Evolutionary conservation across 2,329 filamentous ascomycete species (phyloP).

Genomic region (Diaporthe vexans): DNA sequence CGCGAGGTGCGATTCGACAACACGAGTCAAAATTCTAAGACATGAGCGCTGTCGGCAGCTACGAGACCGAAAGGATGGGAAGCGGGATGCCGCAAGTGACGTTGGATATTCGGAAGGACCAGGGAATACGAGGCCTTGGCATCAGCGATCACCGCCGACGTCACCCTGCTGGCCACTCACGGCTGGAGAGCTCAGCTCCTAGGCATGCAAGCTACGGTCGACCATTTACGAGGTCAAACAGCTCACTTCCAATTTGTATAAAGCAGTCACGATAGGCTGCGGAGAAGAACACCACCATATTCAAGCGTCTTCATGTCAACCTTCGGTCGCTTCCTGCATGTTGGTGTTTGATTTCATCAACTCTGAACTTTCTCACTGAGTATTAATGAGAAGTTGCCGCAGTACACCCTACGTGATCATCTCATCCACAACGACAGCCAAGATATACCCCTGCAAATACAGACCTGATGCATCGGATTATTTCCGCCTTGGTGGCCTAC

Average conservation of each 20-base stretch:
- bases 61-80: constrained; percentile 20
- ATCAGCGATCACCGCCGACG: constrained; percentile 36
- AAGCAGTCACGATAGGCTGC: constrained; percentile 19
- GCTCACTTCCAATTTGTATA: constrained; percentile 2
- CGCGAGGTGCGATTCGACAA: constrained; percentile 19
- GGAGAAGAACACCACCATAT: not conserved
- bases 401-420: not conserved
- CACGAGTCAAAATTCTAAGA: constrained; percentile 27
- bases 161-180: constrained; percentile 16
- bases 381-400: not conserved
- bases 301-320: not conserved
- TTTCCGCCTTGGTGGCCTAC: not conserved
- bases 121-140: constrained; percentile 41
- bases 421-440: not conserved
- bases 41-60: constrained; percentile 23
- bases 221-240: not conserved
- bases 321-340: not conserved
- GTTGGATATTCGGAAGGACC: constrained; percentile 19
- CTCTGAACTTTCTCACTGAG: not conserved
- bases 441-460: not conserved
- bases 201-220: not conserved
- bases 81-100: constrained; percentile 31
- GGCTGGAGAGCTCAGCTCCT: not conserved
- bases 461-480: constrained; percentile 16
- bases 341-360: not conserved